Percentiles rank a stretch among this genome's conserved stretches.
Conservation (phyloP, 345 rosid species). For the Salix arbutifolia region DNA sequence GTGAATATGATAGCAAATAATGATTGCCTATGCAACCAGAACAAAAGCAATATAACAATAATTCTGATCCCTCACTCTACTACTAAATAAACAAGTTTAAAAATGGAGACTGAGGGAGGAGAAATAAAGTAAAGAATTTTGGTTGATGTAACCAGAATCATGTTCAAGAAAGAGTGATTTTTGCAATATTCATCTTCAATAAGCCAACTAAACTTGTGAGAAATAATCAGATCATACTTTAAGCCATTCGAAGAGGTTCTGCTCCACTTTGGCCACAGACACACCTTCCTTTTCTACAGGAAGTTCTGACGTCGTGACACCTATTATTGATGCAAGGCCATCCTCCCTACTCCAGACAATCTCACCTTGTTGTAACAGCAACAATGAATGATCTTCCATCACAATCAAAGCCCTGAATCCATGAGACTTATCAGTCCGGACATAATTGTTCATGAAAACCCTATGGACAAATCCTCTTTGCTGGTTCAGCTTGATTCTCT, state of each 20-base stretch:
- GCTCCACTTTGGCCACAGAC: conserved; percentile 89
- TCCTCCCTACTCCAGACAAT: conserved; percentile 98
- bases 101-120: background rate
- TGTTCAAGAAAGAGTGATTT: background rate
- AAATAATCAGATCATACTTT: conserved; percentile 47
- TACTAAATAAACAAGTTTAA: background rate
- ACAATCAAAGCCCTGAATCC: conserved; percentile 96
- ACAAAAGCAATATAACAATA: background rate
- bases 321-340: conserved; percentile 81
- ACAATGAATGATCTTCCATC: conserved; percentile 97
- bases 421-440: conserved; percentile 85
- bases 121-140: background rate
- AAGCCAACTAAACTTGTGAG: background rate
- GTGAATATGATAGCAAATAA: background rate
- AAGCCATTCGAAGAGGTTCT: conserved; percentile 92
- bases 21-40: background rate
- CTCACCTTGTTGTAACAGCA: conserved; percentile 86
- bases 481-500: conserved; percentile 60
- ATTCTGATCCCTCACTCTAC: background rate
- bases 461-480: conserved; percentile 72
- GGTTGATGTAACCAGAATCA: background rate
- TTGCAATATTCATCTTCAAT: background rate
- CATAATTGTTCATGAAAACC: conserved; percentile 87
- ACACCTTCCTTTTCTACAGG: conserved; percentile 86
- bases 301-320: conserved; percentile 80